Percentiles rank a stretch among this genome's conserved stretches.
phyloP scores from a whole-genome alignment of 257 asterid genomes.

The Linderniella brevidens region DNA sequence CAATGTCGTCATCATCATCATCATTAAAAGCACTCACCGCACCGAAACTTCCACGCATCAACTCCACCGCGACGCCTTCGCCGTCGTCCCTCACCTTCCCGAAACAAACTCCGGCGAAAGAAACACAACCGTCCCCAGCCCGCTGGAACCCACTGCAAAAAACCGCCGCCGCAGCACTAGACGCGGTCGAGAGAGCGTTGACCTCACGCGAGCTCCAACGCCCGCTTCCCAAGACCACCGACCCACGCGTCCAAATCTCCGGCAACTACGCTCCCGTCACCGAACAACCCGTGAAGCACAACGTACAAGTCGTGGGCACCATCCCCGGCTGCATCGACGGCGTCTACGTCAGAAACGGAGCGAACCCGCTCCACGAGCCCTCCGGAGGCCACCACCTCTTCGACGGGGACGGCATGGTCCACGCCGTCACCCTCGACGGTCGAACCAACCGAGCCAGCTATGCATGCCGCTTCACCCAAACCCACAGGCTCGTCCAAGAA shows the following conservation, averaged over 20 bases:
- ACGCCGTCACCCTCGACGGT: constrained; percentile 27
- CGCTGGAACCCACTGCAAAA: constrained; percentile 31
- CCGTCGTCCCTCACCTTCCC: constrained; percentile 21
- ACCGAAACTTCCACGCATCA: constrained; percentile 10
- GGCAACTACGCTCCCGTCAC: constrained; percentile 60
- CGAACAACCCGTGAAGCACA: constrained; percentile 26
- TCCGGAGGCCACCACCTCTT: constrained; percentile 51
- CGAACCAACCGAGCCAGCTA: constrained; percentile 24
- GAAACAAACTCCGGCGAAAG: constrained; percentile 1
- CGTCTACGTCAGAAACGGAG: constrained; percentile 54
- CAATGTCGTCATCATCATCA: constrained; percentile 13
- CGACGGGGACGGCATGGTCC: constrained; percentile 77
- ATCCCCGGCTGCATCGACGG: constrained; percentile 39
- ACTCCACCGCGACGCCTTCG: constrained; percentile 19
- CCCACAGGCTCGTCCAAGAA: constrained; percentile 39
- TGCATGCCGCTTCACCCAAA: constrained; percentile 54
- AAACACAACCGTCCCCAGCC: constrained; percentile 8
- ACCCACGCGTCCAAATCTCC: constrained; percentile 39
- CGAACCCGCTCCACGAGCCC: constrained; percentile 50
- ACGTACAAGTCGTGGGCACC: constrained; percentile 26
- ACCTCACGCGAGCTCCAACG: constrained; percentile 23
- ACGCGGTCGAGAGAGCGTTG: constrained; percentile 30
- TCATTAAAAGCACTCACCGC: too few relatives aligned
- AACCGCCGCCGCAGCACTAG: constrained; percentile 24
- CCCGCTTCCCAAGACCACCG: constrained; percentile 37